These are phyloP conservation scores for Caloboletus inedulis DNA, from an alignment of 1,284 basidiomycete genomes.

Conservation along the genomic window DNA sequence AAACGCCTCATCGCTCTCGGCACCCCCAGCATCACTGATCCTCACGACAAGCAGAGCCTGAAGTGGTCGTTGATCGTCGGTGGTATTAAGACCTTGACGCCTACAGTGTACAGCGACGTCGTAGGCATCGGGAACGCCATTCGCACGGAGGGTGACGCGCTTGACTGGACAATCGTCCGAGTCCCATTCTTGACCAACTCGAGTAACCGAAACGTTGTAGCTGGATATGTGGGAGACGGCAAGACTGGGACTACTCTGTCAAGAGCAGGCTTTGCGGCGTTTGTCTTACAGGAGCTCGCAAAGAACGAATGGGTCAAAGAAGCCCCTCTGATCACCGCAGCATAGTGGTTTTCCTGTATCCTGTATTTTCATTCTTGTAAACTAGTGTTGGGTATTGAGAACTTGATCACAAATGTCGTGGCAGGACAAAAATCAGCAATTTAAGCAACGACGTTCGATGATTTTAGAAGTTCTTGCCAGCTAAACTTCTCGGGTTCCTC, in stretches of 20 bases:
- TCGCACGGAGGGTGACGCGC: conserved; percentile 41
- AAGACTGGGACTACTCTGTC: conserved; percentile 46
- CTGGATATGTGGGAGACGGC: conserved; percentile 65
- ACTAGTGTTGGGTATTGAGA: not conserved
- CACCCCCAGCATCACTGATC: conserved; percentile 60
- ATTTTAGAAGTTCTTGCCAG: conserved; percentile 67
- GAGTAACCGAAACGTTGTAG: conserved; percentile 42
- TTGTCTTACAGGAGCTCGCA: conserved; percentile 54
- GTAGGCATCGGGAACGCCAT: conserved; percentile 55
- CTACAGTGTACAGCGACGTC: conserved; percentile 45
- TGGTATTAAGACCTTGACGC: conserved; percentile 37
- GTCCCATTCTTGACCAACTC: conserved; percentile 57
- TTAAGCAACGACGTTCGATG: conserved; percentile 35
- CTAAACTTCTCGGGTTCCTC: conserved; percentile 68
- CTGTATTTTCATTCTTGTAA: not conserved
- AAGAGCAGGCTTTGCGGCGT: conserved; percentile 56
- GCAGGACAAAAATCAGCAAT: not conserved
- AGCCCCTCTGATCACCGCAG: conserved; percentile 22
- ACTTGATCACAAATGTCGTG: not conserved
- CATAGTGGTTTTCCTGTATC: not conserved
- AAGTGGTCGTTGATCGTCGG: conserved; percentile 45
- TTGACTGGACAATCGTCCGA: conserved; percentile 66
- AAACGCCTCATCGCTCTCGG: conserved; percentile 62
- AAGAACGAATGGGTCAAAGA: conserved; percentile 45
- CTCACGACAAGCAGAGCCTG: conserved; percentile 52